These are phyloP conservation scores for Usnea hakonensis DNA, from an alignment of 495 filamentous ascomycete genomes.

Conservation along the genomic window DNA sequence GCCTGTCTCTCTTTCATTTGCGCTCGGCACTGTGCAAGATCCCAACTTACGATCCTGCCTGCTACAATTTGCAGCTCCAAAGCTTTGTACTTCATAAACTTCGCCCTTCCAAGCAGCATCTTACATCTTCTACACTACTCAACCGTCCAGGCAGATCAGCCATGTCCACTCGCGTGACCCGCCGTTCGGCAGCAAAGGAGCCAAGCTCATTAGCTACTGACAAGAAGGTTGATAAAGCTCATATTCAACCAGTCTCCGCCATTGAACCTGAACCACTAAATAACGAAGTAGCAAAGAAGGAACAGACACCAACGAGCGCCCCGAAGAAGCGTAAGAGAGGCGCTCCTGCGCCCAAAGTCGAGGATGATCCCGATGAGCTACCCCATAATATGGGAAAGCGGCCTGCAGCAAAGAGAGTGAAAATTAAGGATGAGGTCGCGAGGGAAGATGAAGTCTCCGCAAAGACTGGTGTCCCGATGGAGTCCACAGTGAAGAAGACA, in stretches of 20 bases:
- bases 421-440: slow-evolving; percentile 1
- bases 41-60: neutral
- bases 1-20: too few species aligned
- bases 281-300: neutral
- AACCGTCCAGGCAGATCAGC: neutral
- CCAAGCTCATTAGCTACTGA: slow-evolving; percentile 17
- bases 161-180: slow-evolving; percentile 26
- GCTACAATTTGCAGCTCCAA: neutral
- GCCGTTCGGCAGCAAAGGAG: slow-evolving; percentile 22
- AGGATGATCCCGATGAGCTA: slow-evolving; percentile 29
- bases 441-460: neutral
- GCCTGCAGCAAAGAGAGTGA: neutral
- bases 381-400: slow-evolving; percentile 38
- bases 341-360: slow-evolving; percentile 10
- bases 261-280: neutral
- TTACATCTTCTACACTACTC: neutral
- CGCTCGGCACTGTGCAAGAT: neutral
- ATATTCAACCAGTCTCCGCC: neutral
- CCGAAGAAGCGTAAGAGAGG: slow-evolving; percentile 24
- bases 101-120: neutral
- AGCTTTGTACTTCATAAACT: neutral
- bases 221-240: neutral
- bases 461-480: neutral
- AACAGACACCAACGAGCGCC: slow-evolving; percentile 1
- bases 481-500: slow-evolving; percentile 11